Evolutionary conservation across 2,329 filamentous ascomycete species (phyloP).

Genomic region (Pseudogymnoascus destructans): DNA sequence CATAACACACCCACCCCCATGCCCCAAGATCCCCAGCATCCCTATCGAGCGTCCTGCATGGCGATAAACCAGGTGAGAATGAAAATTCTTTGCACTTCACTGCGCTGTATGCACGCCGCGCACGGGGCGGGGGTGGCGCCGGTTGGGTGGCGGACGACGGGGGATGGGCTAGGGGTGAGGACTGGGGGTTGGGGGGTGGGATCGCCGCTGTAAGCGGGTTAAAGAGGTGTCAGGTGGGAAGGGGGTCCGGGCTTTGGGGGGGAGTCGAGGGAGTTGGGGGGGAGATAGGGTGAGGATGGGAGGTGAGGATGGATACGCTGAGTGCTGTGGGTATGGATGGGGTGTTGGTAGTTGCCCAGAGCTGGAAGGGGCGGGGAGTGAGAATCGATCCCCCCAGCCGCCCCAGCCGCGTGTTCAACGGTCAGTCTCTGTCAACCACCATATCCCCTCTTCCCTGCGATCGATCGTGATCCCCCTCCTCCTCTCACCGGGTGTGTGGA

Average conservation of each 20-base stretch:
- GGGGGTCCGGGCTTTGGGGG: neutral
- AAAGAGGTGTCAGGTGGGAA: neutral
- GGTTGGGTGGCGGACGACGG: neutral
- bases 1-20: neutral
- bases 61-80: neutral
- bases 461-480: neutral
- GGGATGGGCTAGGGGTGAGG: neutral
- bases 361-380: neutral
- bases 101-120: neutral
- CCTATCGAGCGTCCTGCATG: neutral
- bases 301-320: neutral
- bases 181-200: neutral
- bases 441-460: neutral
- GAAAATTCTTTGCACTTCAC: neutral
- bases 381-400: neutral
- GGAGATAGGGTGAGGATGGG: neutral
- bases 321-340: neutral
- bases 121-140: neutral
- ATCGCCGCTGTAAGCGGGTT: neutral
- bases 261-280: neutral
- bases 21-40: neutral
- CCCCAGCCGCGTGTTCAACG: neutral
- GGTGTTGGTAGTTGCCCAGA: too few species aligned
- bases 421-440: neutral
- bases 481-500: neutral